Evolutionary conservation across 306 rosid genomes (phyloP).

Genomic region (Ormosia semicastrata): DNA sequence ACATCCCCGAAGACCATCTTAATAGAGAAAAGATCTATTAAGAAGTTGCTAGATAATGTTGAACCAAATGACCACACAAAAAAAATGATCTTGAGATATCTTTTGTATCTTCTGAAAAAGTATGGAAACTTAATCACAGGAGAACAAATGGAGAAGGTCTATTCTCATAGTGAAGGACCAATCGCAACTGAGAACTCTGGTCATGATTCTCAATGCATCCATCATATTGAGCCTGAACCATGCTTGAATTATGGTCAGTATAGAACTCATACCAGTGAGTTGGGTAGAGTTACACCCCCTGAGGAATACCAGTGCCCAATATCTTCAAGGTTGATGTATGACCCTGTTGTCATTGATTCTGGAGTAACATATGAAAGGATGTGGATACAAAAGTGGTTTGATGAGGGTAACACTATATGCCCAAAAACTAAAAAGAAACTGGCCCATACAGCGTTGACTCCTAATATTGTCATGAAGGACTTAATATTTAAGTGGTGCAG

Average conservation of each 20-base stretch:
- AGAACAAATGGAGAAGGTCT: conserved; percentile 42
- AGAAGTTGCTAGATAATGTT: conserved; percentile 53
- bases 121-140: conserved; percentile 43
- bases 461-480: conserved; percentile 63
- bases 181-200: conserved; percentile 30
- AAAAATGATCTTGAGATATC: conserved; percentile 53
- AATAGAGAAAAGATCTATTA: conserved; percentile 65
- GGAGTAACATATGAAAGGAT: conserved; percentile 79
- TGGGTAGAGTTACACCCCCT: conserved; percentile 45
- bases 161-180: conserved; percentile 24
- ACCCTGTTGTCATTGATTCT: conserved; percentile 86
- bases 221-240: conserved; percentile 31
- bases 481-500: conserved; percentile 73
- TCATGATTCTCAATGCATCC: conserved; percentile 28
- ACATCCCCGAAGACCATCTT: conserved; percentile 57
- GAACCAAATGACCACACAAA: conserved; percentile 50
- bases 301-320: conserved; percentile 73
- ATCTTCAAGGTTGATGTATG: conserved; percentile 79
- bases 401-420: conserved; percentile 66
- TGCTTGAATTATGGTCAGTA: conserved; percentile 7
- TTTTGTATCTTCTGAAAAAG: conserved; percentile 58
- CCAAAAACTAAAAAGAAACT: conserved; percentile 64
- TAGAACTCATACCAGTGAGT: conserved; percentile 30
- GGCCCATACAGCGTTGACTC: conserved; percentile 48
- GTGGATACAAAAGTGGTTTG: conserved; percentile 92